These are phyloP conservation scores for Turnera subulata DNA, from an alignment of 345 rosid genomes.

Conservation along the genomic window DNA sequence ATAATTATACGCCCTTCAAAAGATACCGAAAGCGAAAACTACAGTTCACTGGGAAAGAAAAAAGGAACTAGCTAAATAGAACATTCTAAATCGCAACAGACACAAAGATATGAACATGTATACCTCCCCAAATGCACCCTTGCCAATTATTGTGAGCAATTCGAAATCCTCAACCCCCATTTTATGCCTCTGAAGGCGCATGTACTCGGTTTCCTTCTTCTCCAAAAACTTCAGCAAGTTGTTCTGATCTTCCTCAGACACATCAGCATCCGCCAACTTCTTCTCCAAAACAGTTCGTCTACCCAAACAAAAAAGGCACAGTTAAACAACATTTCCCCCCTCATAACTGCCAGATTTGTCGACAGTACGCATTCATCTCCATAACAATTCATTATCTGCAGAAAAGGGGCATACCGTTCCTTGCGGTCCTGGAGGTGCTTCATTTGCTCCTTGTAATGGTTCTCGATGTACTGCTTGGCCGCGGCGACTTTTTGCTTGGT, in stretches of 20 bases:
- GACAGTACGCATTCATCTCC: too few relatives aligned
- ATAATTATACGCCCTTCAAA: too few relatives aligned
- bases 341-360: background rate
- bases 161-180: conserved; percentile 94
- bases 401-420: conserved; percentile 41
- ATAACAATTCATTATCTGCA: background rate
- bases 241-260: conserved; percentile 90
- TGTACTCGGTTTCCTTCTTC: conserved; percentile 93
- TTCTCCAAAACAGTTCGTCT: conserved; percentile 72
- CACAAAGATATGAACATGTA: too few relatives aligned
- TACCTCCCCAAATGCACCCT: conserved; percentile 92
- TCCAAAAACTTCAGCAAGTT: conserved; percentile 87
- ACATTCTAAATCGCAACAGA: background rate
- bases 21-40: background rate
- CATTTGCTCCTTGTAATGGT: conserved; percentile 79
- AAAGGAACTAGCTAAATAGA: background rate
- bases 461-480: conserved; percentile 89
- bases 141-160: conserved; percentile 74
- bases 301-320: background rate
- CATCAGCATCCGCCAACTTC: conserved; percentile 96
- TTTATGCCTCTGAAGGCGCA: conserved; percentile 96
- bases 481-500: conserved; percentile 86
- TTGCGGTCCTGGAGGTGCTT: conserved; percentile 74
- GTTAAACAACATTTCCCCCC: background rate
- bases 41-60: too few relatives aligned